Conservation (phyloP, 805 yeast species). For the Metschnikowia aberdeeniae region DNA sequence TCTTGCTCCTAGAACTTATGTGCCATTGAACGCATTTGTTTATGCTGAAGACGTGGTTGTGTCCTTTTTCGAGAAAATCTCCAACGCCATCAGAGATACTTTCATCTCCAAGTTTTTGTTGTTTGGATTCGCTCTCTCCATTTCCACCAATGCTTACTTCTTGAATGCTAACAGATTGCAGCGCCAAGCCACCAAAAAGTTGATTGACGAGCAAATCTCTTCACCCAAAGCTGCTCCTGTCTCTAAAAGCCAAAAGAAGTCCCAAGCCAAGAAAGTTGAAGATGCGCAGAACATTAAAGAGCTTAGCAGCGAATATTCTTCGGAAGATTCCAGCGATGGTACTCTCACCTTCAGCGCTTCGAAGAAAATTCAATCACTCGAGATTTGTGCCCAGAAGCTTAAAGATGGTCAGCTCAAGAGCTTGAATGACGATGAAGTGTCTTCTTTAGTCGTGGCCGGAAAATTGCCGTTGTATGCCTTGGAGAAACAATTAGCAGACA, state of each 20-base stretch:
- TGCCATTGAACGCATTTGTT: constrained; percentile 52
- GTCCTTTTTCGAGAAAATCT: constrained; percentile 49
- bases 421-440: constrained; percentile 70
- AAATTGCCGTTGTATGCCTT: constrained; percentile 89
- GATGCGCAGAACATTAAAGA: not conserved
- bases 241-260: not conserved
- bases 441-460: constrained; percentile 64
- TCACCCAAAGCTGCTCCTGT: constrained; percentile 17
- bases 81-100: constrained; percentile 72
- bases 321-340: constrained; percentile 14
- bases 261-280: not conserved
- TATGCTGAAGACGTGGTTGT: constrained; percentile 60
- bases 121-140: constrained; percentile 66
- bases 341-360: constrained; percentile 22
- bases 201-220: constrained; percentile 38
- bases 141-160: constrained; percentile 77
- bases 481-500: constrained; percentile 86
- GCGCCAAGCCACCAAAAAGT: constrained; percentile 39
- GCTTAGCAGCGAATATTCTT: constrained; percentile 1
- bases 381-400: constrained; percentile 57
- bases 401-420: constrained; percentile 68
- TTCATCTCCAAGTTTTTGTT: constrained; percentile 74
- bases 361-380: constrained; percentile 44
- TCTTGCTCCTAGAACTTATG: constrained; percentile 52
- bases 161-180: constrained; percentile 80